Evolutionary conservation across 2,329 filamentous ascomycete genomes (phyloP).

Genomic region (Tolypocladium endophyticum): DNA sequence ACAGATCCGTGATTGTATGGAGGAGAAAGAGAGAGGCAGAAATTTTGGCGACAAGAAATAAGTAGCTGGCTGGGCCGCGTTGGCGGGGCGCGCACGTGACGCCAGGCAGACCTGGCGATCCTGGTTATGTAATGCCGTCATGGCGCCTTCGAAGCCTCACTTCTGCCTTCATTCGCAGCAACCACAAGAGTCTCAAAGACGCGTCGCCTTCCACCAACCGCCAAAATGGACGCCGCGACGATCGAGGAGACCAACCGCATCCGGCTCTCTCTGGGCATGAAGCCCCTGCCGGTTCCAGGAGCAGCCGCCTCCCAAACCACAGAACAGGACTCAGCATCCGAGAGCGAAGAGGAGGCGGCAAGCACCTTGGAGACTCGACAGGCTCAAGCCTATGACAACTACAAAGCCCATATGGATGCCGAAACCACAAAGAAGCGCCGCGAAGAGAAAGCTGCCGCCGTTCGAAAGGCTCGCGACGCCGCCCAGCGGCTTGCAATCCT

Average conservation of each 20-base stretch:
- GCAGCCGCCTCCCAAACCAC: constrained; percentile 27
- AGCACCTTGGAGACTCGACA: constrained; percentile 79
- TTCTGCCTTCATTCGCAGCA: neutral
- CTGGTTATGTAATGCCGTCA: neutral
- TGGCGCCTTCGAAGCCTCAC: neutral
- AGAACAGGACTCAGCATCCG: constrained; percentile 39
- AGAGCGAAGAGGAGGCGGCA: constrained; percentile 56
- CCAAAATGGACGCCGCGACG: constrained; percentile 52
- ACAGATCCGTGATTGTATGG: constrained; percentile 63
- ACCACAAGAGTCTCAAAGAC: neutral
- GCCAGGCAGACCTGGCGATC: neutral
- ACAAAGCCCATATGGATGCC: constrained; percentile 51
- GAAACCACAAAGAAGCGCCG: constrained; percentile 69
- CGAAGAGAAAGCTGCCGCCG: constrained; percentile 68
- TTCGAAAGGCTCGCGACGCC: constrained; percentile 79
- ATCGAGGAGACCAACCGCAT: constrained; percentile 94
- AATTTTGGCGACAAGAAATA: constrained; percentile 4
- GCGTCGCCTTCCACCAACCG: neutral
- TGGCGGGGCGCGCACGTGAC: neutral
- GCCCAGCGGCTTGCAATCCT: constrained; percentile 67
- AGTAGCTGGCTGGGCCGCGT: neutral
- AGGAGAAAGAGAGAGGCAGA: constrained; percentile 19
- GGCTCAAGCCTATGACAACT: constrained; percentile 66
- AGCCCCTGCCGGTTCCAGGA: constrained; percentile 77
- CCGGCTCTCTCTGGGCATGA: constrained; percentile 78